Conservation (phyloP, 441 rosid genomes). For the Eutrema salsugineum region DNA sequence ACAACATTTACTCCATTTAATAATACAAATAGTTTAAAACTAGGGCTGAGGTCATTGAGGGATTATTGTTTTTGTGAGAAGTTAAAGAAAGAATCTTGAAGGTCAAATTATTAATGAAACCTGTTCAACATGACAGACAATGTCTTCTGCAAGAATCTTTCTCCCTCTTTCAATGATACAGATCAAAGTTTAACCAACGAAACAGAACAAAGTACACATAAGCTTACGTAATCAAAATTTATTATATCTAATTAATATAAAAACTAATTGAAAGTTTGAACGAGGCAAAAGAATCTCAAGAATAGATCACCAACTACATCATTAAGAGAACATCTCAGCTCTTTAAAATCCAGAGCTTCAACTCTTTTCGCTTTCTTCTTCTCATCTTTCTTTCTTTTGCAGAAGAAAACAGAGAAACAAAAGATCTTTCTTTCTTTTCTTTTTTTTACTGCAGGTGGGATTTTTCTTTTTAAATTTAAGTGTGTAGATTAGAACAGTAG, state of each 20-base stretch:
- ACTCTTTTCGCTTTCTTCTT: neutral
- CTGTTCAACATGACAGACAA: slow-evolving; percentile 33
- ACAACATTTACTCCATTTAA: neutral
- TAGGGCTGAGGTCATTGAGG: slow-evolving; percentile 35
- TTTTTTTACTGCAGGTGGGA: neutral
- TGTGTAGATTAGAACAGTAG: slow-evolving; percentile 27
- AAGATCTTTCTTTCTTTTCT: neutral
- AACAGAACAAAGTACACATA: slow-evolving; percentile 25
- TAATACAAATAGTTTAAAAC: neutral
- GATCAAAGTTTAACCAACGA: slow-evolving; percentile 17
- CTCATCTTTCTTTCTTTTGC: neutral
- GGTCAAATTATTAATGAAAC: slow-evolving; percentile 34
- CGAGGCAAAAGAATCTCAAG: slow-evolving; percentile 22
- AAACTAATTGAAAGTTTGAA: neutral
- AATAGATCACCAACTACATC: slow-evolving; percentile 33
- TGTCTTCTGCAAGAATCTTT: slow-evolving; percentile 34
- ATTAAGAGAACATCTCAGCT: slow-evolving; percentile 20
- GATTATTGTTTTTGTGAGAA: slow-evolving; percentile 22
- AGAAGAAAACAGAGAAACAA: slow-evolving; percentile 23
- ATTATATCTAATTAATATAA: slow-evolving; percentile 6
- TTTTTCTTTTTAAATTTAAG: neutral
- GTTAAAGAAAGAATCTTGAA: slow-evolving; percentile 31
- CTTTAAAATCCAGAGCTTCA: slow-evolving; percentile 3
- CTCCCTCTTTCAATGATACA: slow-evolving; percentile 25
- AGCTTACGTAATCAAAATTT: slow-evolving; percentile 31